Conservation (phyloP, 345 rosid genomes). For the Kernera saxatilis region DNA sequence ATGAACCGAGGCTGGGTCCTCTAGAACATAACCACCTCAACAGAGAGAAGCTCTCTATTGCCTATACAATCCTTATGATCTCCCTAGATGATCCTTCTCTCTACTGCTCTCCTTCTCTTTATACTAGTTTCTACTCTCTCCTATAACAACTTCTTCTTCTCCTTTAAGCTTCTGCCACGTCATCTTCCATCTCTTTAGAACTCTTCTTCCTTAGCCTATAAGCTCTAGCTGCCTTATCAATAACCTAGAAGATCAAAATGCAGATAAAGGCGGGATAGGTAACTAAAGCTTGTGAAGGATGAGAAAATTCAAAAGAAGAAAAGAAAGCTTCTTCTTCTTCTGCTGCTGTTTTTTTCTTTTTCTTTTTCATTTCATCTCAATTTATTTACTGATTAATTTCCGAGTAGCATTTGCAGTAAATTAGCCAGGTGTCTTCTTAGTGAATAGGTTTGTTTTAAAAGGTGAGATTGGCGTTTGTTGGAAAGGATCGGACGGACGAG, state of each 20-base stretch:
- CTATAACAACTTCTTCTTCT: too few relatives aligned
- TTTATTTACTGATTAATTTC: background rate
- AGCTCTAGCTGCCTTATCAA: too few relatives aligned
- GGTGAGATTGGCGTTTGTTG: background rate
- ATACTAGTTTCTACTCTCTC: too few relatives aligned
- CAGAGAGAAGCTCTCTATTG: too few relatives aligned
- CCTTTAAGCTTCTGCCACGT: too few relatives aligned
- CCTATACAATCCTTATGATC: too few relatives aligned
- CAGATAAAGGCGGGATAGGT: background rate
- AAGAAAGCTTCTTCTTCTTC: background rate
- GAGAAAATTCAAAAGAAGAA: background rate
- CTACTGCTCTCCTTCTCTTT: too few relatives aligned
- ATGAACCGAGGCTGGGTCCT: too few relatives aligned
- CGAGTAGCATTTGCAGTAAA: background rate
- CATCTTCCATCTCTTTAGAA: too few relatives aligned
- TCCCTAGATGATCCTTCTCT: too few relatives aligned
- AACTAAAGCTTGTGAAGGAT: slow-evolving; percentile 1
- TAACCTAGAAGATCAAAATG: background rate
- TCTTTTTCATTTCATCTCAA: background rate
- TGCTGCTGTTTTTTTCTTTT: background rate
- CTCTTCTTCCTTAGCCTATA: too few relatives aligned
- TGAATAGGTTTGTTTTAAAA: background rate
- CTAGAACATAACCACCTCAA: too few relatives aligned
- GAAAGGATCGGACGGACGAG: slow-evolving; percentile 13
- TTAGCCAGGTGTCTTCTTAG: slow-evolving; percentile 11